Conservation (phyloP, 2,329 filamentous ascomycete species). For the Alternaria sp. region DNA sequence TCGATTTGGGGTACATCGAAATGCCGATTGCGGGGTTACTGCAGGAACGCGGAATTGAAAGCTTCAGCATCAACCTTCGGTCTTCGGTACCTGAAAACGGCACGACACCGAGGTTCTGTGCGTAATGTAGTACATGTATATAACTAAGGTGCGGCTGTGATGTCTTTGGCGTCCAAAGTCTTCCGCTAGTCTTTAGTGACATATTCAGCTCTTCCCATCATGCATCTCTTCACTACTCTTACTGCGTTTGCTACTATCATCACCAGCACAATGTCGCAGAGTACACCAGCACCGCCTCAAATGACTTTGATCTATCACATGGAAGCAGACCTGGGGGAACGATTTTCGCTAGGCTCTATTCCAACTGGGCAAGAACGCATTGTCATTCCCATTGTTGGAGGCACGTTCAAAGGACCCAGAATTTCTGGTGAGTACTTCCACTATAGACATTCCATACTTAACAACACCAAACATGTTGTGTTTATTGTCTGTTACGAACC, state of each 20-base stretch:
- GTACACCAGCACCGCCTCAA: conserved; percentile 24
- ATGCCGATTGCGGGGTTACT: conserved; percentile 4
- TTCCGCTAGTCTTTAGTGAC: not conserved
- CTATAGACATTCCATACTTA: not conserved
- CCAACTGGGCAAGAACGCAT: conserved; percentile 35
- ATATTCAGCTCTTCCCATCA: conserved; percentile 7
- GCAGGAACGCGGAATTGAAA: not conserved
- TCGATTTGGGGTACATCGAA: not conserved
- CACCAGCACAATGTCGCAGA: conserved; percentile 26
- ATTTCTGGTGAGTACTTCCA: conserved; percentile 29
- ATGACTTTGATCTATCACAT: conserved; percentile 38
- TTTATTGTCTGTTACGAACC: not conserved
- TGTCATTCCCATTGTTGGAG: conserved; percentile 43
- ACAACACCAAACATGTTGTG: not conserved
- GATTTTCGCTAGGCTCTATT: conserved; percentile 32
- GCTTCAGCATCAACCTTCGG: not conserved
- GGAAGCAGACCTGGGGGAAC: conserved; percentile 28
- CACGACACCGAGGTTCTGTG: not conserved
- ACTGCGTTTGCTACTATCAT: conserved; percentile 12
- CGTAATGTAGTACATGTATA: not conserved
- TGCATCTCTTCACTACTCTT: conserved; percentile 22
- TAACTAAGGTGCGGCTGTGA: conserved; percentile 2
- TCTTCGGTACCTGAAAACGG: not conserved
- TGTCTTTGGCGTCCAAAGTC: not conserved
- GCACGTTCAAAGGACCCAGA: conserved; percentile 39